Evolutionary conservation across 257 asterid species (phyloP).

Genomic region (Capsicum chinense): DNA sequence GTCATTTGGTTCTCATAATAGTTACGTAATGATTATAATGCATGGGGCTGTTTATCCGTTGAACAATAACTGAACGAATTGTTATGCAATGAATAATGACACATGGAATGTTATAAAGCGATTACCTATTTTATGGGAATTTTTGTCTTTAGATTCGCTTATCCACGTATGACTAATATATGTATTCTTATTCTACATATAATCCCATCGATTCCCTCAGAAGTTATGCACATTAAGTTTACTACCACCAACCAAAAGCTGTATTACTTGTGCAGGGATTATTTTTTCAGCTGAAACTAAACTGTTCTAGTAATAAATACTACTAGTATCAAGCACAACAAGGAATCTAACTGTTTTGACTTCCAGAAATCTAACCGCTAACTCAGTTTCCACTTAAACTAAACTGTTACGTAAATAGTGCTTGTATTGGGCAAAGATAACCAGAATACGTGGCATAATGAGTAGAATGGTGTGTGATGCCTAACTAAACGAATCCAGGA

Average conservation of each 20-base stretch:
- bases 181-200: constrained; percentile 5
- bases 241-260: not conserved
- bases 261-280: not conserved
- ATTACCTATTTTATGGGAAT: not conserved
- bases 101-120: not conserved
- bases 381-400: not conserved
- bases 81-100: not conserved
- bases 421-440: not conserved
- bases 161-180: not conserved
- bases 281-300: not conserved
- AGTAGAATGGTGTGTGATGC: too few species aligned
- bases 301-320: not conserved
- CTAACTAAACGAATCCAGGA: too few species aligned
- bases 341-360: not conserved
- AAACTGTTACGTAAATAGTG: not conserved
- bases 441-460: too few species aligned
- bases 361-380: not conserved
- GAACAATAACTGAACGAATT: not conserved
- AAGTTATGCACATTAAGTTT: not conserved
- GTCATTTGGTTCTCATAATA: not conserved
- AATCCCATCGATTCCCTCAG: not conserved
- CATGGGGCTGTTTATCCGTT: not conserved
- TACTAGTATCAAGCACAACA: not conserved
- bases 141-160: not conserved
- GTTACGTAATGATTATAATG: not conserved